These are phyloP conservation scores for Puccinia novopanici DNA, from an alignment of 1,284 basidiomycete species.

Conservation along the genomic window DNA sequence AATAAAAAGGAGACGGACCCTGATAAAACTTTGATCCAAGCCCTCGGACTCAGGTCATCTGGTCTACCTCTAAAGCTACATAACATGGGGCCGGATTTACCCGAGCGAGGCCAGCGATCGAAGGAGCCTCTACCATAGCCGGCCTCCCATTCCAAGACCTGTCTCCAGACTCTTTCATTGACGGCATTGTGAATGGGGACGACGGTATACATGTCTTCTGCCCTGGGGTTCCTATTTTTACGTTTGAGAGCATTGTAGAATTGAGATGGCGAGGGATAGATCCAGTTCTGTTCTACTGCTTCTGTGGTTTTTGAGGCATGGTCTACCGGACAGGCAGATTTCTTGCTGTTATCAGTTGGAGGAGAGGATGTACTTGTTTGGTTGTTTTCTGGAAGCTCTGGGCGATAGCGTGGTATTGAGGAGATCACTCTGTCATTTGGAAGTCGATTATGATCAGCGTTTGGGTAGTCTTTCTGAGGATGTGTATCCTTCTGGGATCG, in stretches of 20 bases:
- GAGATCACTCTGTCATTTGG: conserved; percentile 71
- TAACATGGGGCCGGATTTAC: conserved; percentile 57
- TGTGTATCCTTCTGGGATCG: not conserved
- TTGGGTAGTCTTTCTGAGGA: not conserved
- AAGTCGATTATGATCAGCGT: conserved; percentile 17
- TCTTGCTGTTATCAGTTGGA: conserved; percentile 27
- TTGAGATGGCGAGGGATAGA: conserved; percentile 96
- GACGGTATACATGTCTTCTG: conserved; percentile 84
- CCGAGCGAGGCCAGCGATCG: conserved; percentile 48
- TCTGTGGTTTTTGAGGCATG: conserved; percentile 31
- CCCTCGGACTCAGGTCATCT: conserved; percentile 74
- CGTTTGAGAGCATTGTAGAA: conserved; percentile 94
- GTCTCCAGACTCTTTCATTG: conserved; percentile 92
- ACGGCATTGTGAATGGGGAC: conserved; percentile 99
- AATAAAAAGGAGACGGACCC: conserved; percentile 67
- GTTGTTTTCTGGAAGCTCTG: conserved; percentile 23
- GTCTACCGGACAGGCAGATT: conserved; percentile 35
- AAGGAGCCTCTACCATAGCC: conserved; percentile 41
- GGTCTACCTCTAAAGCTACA: conserved; percentile 67
- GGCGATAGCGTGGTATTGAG: conserved; percentile 72
- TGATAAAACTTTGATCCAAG: conserved; percentile 75
- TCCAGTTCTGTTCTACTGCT: conserved; percentile 65
- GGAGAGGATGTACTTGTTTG: conserved; percentile 25
- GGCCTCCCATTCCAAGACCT: conserved; percentile 85
- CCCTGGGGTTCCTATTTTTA: conserved; percentile 73